Evolutionary conservation across 306 rosid species (phyloP).

Genomic region (Ziziphus jujuba): DNA sequence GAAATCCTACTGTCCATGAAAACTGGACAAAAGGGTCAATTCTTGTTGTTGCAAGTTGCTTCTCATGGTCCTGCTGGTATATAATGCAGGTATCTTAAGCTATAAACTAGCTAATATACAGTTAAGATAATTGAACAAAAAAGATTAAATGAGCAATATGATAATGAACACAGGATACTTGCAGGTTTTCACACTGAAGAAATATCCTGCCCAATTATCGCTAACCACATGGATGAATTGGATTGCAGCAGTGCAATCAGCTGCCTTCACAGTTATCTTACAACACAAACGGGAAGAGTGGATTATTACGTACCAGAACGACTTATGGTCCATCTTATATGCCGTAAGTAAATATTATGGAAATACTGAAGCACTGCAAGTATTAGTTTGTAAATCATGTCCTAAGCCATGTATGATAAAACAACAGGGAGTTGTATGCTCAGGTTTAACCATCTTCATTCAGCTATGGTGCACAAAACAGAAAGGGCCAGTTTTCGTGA

Average conservation of each 20-base stretch:
- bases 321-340: conserved; percentile 35
- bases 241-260: conserved; percentile 43
- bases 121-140: too few species aligned
- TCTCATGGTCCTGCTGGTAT: conserved; percentile 50
- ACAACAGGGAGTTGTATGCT: conserved; percentile 33
- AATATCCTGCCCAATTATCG: conserved; percentile 48
- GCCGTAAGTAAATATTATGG: conserved; percentile 20
- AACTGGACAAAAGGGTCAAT: conserved; percentile 45
- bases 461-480: conserved; percentile 36
- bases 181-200: conserved; percentile 41
- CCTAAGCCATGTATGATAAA: background rate
- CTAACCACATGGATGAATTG: conserved; percentile 45
- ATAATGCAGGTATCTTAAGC: conserved; percentile 41
- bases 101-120: background rate
- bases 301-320: conserved; percentile 23
- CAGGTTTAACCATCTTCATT: conserved; percentile 23
- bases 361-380: too few species aligned
- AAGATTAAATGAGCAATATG: background rate
- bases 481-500: conserved; percentile 46
- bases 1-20: conserved; percentile 22
- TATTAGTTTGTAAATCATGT: too few species aligned
- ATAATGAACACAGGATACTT: background rate
- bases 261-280: conserved; percentile 27
- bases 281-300: conserved; percentile 33
- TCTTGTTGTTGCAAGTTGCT: conserved; percentile 41